Percentiles rank a stretch among this genome's conserved stretches.
These are phyloP conservation scores for Cardiospermum halicacabum DNA, from an alignment of 345 rosid species.

Conservation along the genomic window DNA sequence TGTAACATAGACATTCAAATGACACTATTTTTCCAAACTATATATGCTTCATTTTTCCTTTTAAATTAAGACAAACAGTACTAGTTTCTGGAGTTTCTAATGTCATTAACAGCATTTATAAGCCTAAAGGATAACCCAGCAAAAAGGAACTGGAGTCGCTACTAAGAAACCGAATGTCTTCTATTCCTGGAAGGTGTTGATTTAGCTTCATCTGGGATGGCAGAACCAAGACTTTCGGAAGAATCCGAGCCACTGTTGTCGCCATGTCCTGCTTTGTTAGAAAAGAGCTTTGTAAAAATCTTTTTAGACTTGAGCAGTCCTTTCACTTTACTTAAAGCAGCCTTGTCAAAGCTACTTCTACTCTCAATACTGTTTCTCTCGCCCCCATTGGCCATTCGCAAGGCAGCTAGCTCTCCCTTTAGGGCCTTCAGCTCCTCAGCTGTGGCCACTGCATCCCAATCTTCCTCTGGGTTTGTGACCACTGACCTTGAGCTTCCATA, in stretches of 20 bases:
- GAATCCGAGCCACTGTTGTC: constrained; percentile 78
- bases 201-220: constrained; percentile 46
- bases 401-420: constrained; percentile 55
- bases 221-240: constrained; percentile 63
- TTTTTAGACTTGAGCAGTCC: constrained; percentile 71
- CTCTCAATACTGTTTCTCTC: constrained; percentile 34
- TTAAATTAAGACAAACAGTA: constrained; percentile 17
- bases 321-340: constrained; percentile 49
- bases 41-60: constrained; percentile 26
- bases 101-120: constrained; percentile 7
- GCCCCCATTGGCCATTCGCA: constrained; percentile 38
- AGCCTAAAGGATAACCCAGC: constrained; percentile 2
- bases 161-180: constrained; percentile 69
- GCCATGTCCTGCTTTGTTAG: constrained; percentile 49
- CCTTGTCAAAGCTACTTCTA: constrained; percentile 33
- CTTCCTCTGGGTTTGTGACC: constrained; percentile 62
- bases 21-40: constrained; percentile 13
- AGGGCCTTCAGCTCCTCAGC: constrained; percentile 72
- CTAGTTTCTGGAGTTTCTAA: constrained; percentile 18
- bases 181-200: constrained; percentile 65
- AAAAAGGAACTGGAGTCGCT: constrained; percentile 12
- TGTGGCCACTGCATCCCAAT: constrained; percentile 76
- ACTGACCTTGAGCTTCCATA: constrained; percentile 69
- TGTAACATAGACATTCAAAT: not conserved
- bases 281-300: constrained; percentile 50